Evolutionary conservation across 2,329 filamentous ascomycete genomes (phyloP), one percentile per base, ranked within the genome.

Genomic region (Fusarium xyrophilum): DNA sequence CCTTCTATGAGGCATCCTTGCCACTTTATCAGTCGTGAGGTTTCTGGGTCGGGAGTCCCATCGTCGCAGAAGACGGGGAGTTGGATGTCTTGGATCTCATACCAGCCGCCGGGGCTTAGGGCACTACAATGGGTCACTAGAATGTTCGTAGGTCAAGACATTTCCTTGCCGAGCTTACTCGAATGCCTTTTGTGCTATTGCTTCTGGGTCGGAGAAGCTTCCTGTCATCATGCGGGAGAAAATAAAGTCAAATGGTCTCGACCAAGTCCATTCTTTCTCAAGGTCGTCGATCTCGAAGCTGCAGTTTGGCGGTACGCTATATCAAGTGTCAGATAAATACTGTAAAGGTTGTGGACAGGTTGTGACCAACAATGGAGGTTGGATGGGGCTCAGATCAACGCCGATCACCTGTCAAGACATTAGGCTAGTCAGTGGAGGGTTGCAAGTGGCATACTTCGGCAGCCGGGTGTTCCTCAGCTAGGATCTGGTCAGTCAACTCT

Each of bases 221-320:
- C 65, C 64, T 0, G 65, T 67, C 65, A 68, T 67, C 58, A 67
- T 67, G 2, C 65, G 65, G 5, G 35, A 67, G 19, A 67, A 67
- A 32, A 67, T 46, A 11, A 67, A 64, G 50, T 67, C 63, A 4
- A 67, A 67, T 0, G 64, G 59, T 3, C 10, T 21, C 8, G 55
- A 42, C 63, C 65, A 67, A 2, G 59, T 67, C 65, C 65, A 67
- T 3, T 67, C 63, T 7, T 67, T 67, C 8, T 67, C 63, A 0
- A 67, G 59, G 10, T 67, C 65, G 11, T 67, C 65, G 12, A 67
- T 67, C 15, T 67, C 65, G 0, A 64, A 67, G 3, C 35, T 36
- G 11, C 65, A 67, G 13, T 67, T 67, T 3, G 65, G 50, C 9
- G 65, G 65, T 10, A 67, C 53, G 5, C 65, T 67, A 7, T 19